Evolutionary conservation across 306 rosid genomes (phyloP), one percentile per base, ranked within the genome.

Genomic region (Lathyrus sativus): DNA sequence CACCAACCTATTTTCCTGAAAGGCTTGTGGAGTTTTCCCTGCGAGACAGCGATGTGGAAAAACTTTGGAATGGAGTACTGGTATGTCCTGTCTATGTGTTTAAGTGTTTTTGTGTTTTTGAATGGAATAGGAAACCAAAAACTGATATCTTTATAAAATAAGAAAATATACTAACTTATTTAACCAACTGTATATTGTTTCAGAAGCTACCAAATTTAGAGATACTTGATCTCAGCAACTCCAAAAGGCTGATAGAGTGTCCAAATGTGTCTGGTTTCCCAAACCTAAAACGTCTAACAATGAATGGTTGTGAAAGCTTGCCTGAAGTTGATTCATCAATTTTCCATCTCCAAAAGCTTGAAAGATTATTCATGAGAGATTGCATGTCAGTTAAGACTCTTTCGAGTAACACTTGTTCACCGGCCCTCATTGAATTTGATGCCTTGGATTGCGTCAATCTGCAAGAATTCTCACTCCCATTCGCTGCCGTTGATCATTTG

Each of bases 321-420:
- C 0, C 2, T 35, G 2, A 5, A 14, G 29, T 77, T 19, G 68
- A 70, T 12, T 33, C 54, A 55, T 77, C 81, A 9, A 14, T 63
- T 14, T 56, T 58, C 10, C 22, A 8, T 13, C 49, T 50, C 37
- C 62, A 26, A 8, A 46, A 58, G 39, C 70, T 77, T 15, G 9
- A 1, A 4, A 0, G 0, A 2, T 22, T 78, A 8, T 0, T 0
- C 1, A 2, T 78, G 5, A 0, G 0, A 0, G 19, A 3, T 3
- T 77, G 81, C 33, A 39, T 0, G 3, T 18, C 22, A 0, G 58
- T 77, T 8, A 66, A 18, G 50, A 65, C 53, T 46, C 74, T 72
- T 5, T 11, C n/a, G 7, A 53, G 59, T 17, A 57, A 61, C 53
- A 9, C 4, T 51, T 64, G 68, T 43, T 31, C 69, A 4, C 37